phyloP scores from a whole-genome alignment of 805 yeast genomes.

The Isabelozyma heimii region DNA sequence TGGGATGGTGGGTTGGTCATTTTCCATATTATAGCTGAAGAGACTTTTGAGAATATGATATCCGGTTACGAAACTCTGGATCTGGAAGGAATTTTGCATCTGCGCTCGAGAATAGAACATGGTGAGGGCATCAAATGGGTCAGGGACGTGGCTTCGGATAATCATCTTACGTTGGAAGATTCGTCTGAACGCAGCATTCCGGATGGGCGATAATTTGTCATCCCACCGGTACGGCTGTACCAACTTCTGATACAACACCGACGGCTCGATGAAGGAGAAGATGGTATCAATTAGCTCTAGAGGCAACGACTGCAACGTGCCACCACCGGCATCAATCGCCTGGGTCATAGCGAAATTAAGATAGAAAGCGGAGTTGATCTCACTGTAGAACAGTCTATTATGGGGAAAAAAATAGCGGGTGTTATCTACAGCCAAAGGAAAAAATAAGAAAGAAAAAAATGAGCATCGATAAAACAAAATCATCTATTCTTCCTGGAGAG shows the following conservation, averaged over 20 bases:
- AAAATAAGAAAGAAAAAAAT: too few species aligned
- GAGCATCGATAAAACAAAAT: too few species aligned
- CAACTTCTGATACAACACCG: constrained; percentile 7
- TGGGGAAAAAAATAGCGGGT: too few species aligned
- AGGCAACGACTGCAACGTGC: constrained; percentile 3
- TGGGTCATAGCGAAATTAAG: too few species aligned
- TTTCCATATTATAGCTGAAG: constrained; percentile 4
- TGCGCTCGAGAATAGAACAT: background rate
- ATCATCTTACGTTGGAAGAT: background rate
- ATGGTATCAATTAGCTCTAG: constrained; percentile 5
- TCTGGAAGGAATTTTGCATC: constrained; percentile 1
- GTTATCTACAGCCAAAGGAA: too few species aligned
- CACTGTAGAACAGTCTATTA: too few species aligned
- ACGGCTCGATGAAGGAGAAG: constrained; percentile 4
- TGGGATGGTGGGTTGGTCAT: constrained; percentile 2
- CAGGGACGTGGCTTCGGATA: background rate
- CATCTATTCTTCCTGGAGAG: too few species aligned
- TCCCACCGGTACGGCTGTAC: constrained; percentile 3
- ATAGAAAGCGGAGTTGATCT: too few species aligned
- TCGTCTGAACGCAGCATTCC: constrained; percentile 5
- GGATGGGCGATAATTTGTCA: constrained; percentile 1
- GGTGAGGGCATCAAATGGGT: background rate
- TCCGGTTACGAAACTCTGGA: constrained; percentile 6
- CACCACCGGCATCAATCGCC: too few species aligned
- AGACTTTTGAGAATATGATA: constrained; percentile 6